A percentile compares a stretch with the other conserved stretches of the same genome.
These are phyloP conservation scores for Scheffersomyces titani DNA, from an alignment of 1,139 yeast genomes.

Conservation along the genomic window DNA sequence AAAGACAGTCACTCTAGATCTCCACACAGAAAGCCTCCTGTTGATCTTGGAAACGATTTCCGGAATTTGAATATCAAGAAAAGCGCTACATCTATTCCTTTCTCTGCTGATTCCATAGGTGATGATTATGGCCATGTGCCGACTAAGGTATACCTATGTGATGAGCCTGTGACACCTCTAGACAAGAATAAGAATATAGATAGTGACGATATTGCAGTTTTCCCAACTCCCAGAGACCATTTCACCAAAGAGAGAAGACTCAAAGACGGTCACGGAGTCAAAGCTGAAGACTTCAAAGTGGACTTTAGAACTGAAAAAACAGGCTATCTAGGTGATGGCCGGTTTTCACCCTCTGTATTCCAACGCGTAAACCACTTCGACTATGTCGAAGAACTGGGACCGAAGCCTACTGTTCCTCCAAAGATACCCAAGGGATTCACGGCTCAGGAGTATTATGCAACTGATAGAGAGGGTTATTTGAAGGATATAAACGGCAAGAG, in stretches of 20 bases:
- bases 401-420: constrained; percentile 52
- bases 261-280: constrained; percentile 20
- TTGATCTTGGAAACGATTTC: not conserved
- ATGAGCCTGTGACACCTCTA: constrained; percentile 34
- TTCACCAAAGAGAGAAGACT: constrained; percentile 23
- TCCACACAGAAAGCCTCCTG: constrained; percentile 24
- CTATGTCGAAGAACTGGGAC: constrained; percentile 26
- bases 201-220: constrained; percentile 14
- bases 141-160: constrained; percentile 38
- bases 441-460: constrained; percentile 48
- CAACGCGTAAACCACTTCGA: constrained; percentile 16
- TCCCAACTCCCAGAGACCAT: constrained; percentile 50
- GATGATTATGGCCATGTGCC: constrained; percentile 32
- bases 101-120: constrained; percentile 49
- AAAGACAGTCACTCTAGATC: constrained; percentile 7
- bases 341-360: constrained; percentile 45
- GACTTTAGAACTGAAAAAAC: constrained; percentile 18
- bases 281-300: constrained; percentile 20
- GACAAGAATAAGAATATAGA: constrained; percentile 13
- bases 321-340: constrained; percentile 29
- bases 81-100: constrained; percentile 34
- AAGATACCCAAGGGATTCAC: constrained; percentile 54
- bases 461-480: constrained; percentile 44
- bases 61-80: not conserved
- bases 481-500: constrained; percentile 46